phyloP scores from a whole-genome alignment of 805 yeast genomes.

The Candida alai region DNA sequence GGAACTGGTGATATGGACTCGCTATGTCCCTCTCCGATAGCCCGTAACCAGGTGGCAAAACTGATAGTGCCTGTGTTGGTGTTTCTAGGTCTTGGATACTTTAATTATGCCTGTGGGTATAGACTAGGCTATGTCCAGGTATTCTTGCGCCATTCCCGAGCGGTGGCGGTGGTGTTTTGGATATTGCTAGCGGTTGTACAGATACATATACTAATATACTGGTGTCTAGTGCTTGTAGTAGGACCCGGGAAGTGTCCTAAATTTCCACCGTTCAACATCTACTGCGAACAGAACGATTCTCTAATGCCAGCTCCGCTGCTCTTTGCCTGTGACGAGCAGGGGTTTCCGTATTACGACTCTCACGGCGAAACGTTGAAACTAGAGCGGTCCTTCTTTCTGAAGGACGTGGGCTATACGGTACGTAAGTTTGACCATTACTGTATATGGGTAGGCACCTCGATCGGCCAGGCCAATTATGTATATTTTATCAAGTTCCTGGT shows the following conservation, averaged over 20 bases:
- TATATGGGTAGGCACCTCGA: constrained; percentile 65
- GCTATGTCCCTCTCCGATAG: constrained; percentile 3
- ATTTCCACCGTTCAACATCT: constrained; percentile 32
- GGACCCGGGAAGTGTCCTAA: constrained; percentile 58
- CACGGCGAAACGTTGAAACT: constrained; percentile 62
- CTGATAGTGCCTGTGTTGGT: constrained; percentile 25
- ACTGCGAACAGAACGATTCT: constrained; percentile 10
- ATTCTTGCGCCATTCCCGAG: constrained; percentile 22
- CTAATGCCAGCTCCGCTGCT: constrained; percentile 47
- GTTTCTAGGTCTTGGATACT: constrained; percentile 32
- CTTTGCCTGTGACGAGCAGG: constrained; percentile 67
- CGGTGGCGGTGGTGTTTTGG: constrained; percentile 37
- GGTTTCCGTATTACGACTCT: constrained; percentile 76
- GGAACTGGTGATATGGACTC: not conserved
- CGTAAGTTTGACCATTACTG: constrained; percentile 84
- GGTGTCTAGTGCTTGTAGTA: constrained; percentile 41
- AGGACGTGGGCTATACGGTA: constrained; percentile 52
- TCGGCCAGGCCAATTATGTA: constrained; percentile 66
- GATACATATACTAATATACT: constrained; percentile 24
- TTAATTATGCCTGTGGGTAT: constrained; percentile 42
- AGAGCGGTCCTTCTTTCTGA: constrained; percentile 69
- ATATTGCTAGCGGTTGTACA: constrained; percentile 22
- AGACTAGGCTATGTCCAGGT: constrained; percentile 41
- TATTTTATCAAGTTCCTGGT: constrained; percentile 52
- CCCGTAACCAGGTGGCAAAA: constrained; percentile 9